A percentile compares a stretch with the other conserved stretches of the same genome.
These are phyloP conservation scores for Agrostemma githago DNA, from an alignment of 148 eudicot genomes.

Conservation along the genomic window DNA sequence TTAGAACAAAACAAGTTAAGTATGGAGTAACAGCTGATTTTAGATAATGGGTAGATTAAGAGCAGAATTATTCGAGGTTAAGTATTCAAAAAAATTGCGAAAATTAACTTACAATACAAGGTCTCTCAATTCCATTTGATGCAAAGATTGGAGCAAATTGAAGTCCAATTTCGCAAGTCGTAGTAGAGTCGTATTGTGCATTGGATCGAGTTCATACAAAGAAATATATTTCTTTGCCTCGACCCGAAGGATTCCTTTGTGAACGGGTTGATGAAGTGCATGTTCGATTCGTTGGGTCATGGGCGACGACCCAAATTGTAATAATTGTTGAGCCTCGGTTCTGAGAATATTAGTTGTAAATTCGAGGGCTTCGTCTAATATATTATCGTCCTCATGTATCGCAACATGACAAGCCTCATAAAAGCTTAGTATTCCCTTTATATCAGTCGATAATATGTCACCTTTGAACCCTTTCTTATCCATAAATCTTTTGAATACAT, in stretches of 20 bases:
- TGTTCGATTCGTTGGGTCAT: constrained; percentile 28
- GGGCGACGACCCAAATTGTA: background rate
- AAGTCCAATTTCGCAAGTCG: constrained; percentile 44
- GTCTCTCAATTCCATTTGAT: constrained; percentile 34
- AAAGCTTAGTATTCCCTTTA: constrained; percentile 25
- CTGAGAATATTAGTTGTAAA: constrained; percentile 31
- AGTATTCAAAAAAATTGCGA: background rate
- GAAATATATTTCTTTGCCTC: constrained; percentile 38
- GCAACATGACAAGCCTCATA: constrained; percentile 28
- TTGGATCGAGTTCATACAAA: constrained; percentile 31
- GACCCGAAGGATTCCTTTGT: constrained; percentile 30
- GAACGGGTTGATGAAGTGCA: constrained; percentile 35
- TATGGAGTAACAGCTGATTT: too few species aligned
- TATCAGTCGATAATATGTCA: background rate
- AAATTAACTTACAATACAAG: constrained; percentile 22
- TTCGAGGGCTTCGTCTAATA: constrained; percentile 20
- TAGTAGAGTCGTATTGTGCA: constrained; percentile 20
- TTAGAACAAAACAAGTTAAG: too few species aligned
- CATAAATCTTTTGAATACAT: constrained; percentile 24
- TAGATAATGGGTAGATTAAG: too few species aligned
- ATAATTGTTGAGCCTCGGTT: background rate
- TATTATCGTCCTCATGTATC: constrained; percentile 21
- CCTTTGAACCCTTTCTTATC: constrained; percentile 18
- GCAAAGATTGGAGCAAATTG: constrained; percentile 34
- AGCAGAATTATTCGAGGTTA: too few species aligned